phyloP scores from a whole-genome alignment of 2,329 filamentous ascomycete species.

The Grosmannia clavigera region DNA sequence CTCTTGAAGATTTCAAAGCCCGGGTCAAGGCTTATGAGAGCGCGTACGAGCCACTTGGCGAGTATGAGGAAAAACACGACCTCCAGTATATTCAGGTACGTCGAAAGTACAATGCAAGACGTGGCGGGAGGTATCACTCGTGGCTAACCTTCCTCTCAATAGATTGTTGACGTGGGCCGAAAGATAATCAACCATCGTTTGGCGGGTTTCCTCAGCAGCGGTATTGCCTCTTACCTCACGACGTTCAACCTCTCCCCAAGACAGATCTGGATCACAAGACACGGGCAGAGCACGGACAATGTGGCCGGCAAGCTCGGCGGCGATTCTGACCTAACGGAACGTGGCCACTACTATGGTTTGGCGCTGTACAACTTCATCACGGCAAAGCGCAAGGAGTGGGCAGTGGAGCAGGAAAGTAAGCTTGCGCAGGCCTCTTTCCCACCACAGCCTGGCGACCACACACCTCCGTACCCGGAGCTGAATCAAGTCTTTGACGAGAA shows the following conservation, averaged over 20 bases:
- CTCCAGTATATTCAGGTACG: slow-evolving; percentile 79
- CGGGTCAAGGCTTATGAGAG: slow-evolving; percentile 89
- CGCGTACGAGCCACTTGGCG: slow-evolving; percentile 79
- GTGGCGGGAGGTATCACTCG: neutral
- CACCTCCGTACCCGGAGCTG: slow-evolving; percentile 85
- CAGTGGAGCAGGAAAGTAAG: slow-evolving; percentile 69
- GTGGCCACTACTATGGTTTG: slow-evolving; percentile 66
- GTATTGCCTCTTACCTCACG: slow-evolving; percentile 86
- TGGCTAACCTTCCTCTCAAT: neutral
- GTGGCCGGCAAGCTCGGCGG: slow-evolving; percentile 80
- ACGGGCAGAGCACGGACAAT: slow-evolving; percentile 87
- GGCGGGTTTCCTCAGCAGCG: slow-evolving; percentile 80
- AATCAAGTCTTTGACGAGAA: slow-evolving; percentile 60
- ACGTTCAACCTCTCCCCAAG: slow-evolving; percentile 94
- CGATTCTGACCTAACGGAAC: slow-evolving; percentile 70
- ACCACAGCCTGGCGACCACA: slow-evolving; percentile 81
- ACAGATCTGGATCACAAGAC: slow-evolving; percentile 96
- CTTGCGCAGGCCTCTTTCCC: slow-evolving; percentile 69
- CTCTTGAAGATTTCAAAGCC: slow-evolving; percentile 82
- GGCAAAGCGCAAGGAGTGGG: slow-evolving; percentile 67
- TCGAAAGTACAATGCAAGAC: neutral
- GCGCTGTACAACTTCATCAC: slow-evolving; percentile 78
- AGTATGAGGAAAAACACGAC: slow-evolving; percentile 79
- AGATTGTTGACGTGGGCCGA: slow-evolving; percentile 93
- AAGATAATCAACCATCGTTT: slow-evolving; percentile 88